Conservation (phyloP, 2,329 filamentous ascomycete species). For the Tolypocladium inflatum region DNA sequence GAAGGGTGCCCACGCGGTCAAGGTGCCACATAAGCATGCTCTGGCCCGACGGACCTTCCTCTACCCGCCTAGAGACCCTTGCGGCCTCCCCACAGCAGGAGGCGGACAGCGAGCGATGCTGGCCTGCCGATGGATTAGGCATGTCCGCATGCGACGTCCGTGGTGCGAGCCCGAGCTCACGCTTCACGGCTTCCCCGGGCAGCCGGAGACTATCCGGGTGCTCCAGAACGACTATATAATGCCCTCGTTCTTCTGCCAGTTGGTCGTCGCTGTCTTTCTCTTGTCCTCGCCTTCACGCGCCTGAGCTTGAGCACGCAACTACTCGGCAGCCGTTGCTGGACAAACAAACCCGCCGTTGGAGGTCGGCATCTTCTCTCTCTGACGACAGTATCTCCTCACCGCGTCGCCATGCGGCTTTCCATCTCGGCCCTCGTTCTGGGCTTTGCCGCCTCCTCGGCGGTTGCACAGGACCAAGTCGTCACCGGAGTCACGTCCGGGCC, state of each 20-base stretch:
- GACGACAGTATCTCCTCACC: not conserved
- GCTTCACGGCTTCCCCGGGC: not conserved
- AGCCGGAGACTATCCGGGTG: too few species aligned
- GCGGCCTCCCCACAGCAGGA: not conserved
- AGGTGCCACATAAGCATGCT: not conserved
- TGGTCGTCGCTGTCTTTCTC: not conserved
- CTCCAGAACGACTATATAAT: not conserved
- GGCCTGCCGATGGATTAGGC: not conserved
- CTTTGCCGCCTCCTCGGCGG: not conserved
- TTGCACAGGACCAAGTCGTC: not conserved
- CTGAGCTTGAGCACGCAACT: not conserved
- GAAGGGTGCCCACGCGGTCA: not conserved
- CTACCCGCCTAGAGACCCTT: not conserved
- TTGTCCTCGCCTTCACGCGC: not conserved
- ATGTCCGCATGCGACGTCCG: not conserved
- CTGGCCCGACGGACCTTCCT: not conserved
- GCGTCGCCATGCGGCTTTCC: slow-evolving; percentile 1
- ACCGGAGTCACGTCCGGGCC: not conserved
- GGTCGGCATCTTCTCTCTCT: not conserved
- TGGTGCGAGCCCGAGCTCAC: not conserved
- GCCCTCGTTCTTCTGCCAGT: not conserved
- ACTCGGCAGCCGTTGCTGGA: not conserved
- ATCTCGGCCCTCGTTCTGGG: not conserved
- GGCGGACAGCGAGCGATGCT: not conserved
- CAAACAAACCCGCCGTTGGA: not conserved